Evolutionary conservation across 768 basidiomycete species (phyloP).

Genomic region (Candolleomyces efflorescens): DNA sequence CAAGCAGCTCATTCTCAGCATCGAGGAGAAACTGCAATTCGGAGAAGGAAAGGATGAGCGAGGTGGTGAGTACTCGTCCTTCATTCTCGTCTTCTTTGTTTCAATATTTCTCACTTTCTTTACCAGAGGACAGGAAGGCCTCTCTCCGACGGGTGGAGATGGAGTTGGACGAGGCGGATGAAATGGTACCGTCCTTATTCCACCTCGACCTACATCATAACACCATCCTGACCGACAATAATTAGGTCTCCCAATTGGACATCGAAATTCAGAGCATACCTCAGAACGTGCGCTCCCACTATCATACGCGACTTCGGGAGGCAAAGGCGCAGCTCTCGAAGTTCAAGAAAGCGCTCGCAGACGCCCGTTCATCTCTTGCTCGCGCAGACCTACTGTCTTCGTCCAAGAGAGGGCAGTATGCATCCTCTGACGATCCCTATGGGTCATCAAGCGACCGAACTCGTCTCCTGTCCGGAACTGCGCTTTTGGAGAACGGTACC

Average conservation of each 20-base stretch:
- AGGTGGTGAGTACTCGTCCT: conserved; percentile 51
- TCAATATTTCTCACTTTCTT: conserved; percentile 1
- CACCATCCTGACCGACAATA: background rate
- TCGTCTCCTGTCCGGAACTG: conserved; percentile 73
- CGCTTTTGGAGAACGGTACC: conserved; percentile 78
- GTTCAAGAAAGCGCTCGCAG: conserved; percentile 80
- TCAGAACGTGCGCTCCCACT: conserved; percentile 72
- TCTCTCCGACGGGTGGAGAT: conserved; percentile 82
- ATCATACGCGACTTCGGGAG: conserved; percentile 67
- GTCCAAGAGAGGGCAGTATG: conserved; percentile 25
- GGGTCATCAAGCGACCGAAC: conserved; percentile 67
- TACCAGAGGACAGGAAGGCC: conserved; percentile 74
- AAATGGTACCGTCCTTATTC: conserved; percentile 63
- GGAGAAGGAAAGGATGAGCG: conserved; percentile 55
- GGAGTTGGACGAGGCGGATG: conserved; percentile 97
- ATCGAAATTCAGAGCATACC: conserved; percentile 96
- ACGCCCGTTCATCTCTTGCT: conserved; percentile 62
- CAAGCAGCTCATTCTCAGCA: conserved; percentile 69
- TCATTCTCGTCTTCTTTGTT: background rate
- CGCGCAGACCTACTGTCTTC: conserved; percentile 76
- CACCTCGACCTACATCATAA: background rate
- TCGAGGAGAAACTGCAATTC: conserved; percentile 73
- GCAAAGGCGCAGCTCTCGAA: conserved; percentile 72
- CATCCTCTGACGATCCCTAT: conserved; percentile 78
- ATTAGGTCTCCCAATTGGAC: conserved; percentile 97